A percentile compares a stretch with the other conserved stretches of the same genome.
phyloP scores from a whole-genome alignment of 805 yeast genomes.

The Sugiyamaella marilandica region DNA sequence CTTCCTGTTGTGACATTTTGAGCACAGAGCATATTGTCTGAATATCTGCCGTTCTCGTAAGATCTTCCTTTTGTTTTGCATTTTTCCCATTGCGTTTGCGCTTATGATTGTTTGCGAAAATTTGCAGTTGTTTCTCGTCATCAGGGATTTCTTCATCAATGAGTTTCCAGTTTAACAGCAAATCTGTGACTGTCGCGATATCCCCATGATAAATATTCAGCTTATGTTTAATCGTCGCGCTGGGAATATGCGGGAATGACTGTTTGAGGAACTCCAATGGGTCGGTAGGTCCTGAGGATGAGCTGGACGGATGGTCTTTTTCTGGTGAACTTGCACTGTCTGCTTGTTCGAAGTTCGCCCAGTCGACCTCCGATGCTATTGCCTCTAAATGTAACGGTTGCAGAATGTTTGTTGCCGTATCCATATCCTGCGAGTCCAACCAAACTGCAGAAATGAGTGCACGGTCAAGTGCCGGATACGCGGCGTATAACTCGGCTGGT shows the following conservation, averaged over 20 bases:
- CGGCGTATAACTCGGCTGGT: background rate
- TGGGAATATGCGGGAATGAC: constrained; percentile 20
- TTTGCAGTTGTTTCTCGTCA: background rate
- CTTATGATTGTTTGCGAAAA: background rate
- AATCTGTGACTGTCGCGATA: constrained; percentile 16
- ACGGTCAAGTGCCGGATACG: constrained; percentile 3
- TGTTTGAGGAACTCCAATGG: constrained; percentile 13
- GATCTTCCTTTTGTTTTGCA: background rate
- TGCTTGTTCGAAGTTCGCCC: constrained; percentile 2
- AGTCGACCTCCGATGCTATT: constrained; percentile 5
- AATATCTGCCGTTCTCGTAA: background rate
- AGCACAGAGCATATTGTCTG: constrained; percentile 6
- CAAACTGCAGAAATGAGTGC: constrained; percentile 4
- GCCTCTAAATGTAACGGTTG: constrained; percentile 5
- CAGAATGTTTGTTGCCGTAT: background rate
- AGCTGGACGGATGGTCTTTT: background rate
- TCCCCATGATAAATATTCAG: constrained; percentile 16
- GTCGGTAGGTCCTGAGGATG: background rate
- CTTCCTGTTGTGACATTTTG: constrained; percentile 9
- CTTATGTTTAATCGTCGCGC: constrained; percentile 9
- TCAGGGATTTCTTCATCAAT: constrained; percentile 8
- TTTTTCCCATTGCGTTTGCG: background rate
- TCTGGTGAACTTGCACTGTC: background rate
- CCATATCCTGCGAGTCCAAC: background rate
- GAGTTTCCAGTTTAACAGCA: constrained; percentile 14